Evolutionary conservation across 768 basidiomycete genomes (phyloP).

Genomic region (Coprinellus micaceus): DNA sequence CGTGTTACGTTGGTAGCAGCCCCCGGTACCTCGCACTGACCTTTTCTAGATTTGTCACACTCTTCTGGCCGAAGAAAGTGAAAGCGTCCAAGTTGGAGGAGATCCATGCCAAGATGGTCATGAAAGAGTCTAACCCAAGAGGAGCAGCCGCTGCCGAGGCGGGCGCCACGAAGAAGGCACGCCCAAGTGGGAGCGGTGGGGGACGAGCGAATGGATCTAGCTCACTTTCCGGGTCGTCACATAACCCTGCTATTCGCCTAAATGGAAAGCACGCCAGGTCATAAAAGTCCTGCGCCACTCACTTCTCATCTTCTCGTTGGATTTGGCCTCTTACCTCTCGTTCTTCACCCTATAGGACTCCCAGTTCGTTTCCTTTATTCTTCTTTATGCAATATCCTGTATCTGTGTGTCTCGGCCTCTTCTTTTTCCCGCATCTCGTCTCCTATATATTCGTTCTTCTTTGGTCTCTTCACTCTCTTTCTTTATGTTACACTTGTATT

Average conservation of each 20-base stretch:
- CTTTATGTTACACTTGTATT: slow-evolving; percentile 10
- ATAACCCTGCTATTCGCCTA: slow-evolving; percentile 42
- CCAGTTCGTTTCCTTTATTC: slow-evolving; percentile 1
- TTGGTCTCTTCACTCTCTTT: slow-evolving; percentile 14
- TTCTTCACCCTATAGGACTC: background rate
- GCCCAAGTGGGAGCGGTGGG: slow-evolving; percentile 37
- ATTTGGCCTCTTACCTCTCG: background rate
- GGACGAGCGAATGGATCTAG: slow-evolving; percentile 53
- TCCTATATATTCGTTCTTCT: slow-evolving; percentile 10
- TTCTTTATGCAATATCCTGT: slow-evolving; percentile 16
- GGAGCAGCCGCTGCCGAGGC: slow-evolving; percentile 20
- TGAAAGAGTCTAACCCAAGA: slow-evolving; percentile 69
- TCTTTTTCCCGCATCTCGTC: slow-evolving; percentile 8
- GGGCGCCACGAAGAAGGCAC: slow-evolving; percentile 58
- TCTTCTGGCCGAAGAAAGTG: slow-evolving; percentile 98
- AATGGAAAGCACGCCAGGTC: slow-evolving; percentile 61
- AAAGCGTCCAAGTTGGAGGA: slow-evolving; percentile 90
- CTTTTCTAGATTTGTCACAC: slow-evolving; percentile 74
- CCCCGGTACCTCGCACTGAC: slow-evolving; percentile 3
- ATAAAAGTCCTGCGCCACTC: slow-evolving; percentile 22
- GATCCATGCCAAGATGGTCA: slow-evolving; percentile 94
- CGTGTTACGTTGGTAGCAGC: slow-evolving; percentile 31
- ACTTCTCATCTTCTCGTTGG: slow-evolving; percentile 19
- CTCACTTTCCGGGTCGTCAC: slow-evolving; percentile 33
- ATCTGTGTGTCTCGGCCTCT: slow-evolving; percentile 15